These are phyloP conservation scores for Orychophragmus violaceus DNA, from an alignment of 345 rosid genomes.

Conservation along the genomic window DNA sequence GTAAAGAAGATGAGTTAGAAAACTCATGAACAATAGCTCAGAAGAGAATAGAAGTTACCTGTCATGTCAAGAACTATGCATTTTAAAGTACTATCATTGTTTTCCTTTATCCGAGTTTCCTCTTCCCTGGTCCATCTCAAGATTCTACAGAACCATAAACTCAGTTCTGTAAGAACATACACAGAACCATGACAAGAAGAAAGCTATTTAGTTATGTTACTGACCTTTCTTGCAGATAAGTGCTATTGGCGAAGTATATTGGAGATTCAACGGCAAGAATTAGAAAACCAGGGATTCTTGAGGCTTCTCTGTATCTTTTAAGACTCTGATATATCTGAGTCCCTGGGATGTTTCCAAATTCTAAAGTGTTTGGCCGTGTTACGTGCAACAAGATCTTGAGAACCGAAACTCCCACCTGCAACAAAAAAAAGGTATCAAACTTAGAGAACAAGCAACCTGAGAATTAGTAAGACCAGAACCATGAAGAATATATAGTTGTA, in stretches of 20 bases:
- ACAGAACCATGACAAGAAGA: background rate
- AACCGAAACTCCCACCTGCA: conserved; percentile 85
- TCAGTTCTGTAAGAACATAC: background rate
- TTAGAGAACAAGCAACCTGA: conserved; percentile 43
- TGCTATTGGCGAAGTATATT: conserved; percentile 80
- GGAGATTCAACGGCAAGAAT: conserved; percentile 81
- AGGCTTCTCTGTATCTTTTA: conserved; percentile 58
- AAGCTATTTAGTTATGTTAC: conserved; percentile 13
- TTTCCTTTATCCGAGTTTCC: conserved; percentile 60
- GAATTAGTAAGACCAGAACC: background rate
- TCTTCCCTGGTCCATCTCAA: conserved; percentile 85
- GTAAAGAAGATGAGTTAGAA: background rate
- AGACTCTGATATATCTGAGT: conserved; percentile 78
- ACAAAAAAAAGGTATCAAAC: conserved; percentile 39
- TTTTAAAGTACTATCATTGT: conserved; percentile 42
- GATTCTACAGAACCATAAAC: conserved; percentile 43
- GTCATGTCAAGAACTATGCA: conserved; percentile 85
- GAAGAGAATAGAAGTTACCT: conserved; percentile 35
- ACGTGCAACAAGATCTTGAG: conserved; percentile 81
- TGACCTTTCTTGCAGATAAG: conserved; percentile 91
- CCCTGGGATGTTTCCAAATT: conserved; percentile 71
- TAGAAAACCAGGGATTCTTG: conserved; percentile 67
- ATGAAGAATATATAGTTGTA: background rate
- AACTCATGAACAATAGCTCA: conserved; percentile 2
- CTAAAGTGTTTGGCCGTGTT: conserved; percentile 72